These are phyloP conservation scores for Yamadazyma scolyti DNA, from an alignment of 805 yeast genomes.

Conservation along the genomic window DNA sequence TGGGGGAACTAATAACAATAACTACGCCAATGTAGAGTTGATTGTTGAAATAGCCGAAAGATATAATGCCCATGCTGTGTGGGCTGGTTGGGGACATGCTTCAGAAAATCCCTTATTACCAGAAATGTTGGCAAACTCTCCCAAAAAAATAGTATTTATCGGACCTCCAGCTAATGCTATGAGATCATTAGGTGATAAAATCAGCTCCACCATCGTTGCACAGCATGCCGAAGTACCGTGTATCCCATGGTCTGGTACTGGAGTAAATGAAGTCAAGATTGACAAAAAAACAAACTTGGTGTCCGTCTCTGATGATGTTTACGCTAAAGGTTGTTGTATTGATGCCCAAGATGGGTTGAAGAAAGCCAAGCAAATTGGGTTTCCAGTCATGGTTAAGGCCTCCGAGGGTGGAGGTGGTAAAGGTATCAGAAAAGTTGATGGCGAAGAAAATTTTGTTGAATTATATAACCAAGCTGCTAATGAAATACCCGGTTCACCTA, in stretches of 20 bases:
- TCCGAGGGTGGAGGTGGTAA: constrained; percentile 99
- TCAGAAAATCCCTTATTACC: constrained; percentile 97
- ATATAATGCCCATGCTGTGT: constrained; percentile 94
- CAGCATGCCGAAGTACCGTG: constrained; percentile 98
- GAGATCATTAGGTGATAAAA: constrained; percentile 99
- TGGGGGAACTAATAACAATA: constrained; percentile 98
- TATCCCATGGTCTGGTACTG: constrained; percentile 99
- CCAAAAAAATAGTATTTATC: constrained; percentile 84
- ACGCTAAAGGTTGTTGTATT: constrained; percentile 82
- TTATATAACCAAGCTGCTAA: constrained; percentile 91
- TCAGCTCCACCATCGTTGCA: constrained; percentile 96
- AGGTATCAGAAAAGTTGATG: constrained; percentile 95
- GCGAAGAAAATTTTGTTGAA: constrained; percentile 70
- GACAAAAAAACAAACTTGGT: constrained; percentile 74
- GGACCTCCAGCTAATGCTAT: constrained; percentile 99
- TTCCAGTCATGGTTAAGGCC: constrained; percentile 98
- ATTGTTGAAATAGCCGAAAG: constrained; percentile 98
- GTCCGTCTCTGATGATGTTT: constrained; percentile 80
- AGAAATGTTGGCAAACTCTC: constrained; percentile 89
- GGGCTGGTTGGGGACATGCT: constrained; percentile 99
- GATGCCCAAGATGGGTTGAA: constrained; percentile 85
- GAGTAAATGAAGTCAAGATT: constrained; percentile 75
- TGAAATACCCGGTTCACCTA: constrained; percentile 98
- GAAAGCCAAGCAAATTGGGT: constrained; percentile 85
- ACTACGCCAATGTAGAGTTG: constrained; percentile 95